Conservation (phyloP, 257 asterid genomes). For the Nicotiana knightiana region DNA sequence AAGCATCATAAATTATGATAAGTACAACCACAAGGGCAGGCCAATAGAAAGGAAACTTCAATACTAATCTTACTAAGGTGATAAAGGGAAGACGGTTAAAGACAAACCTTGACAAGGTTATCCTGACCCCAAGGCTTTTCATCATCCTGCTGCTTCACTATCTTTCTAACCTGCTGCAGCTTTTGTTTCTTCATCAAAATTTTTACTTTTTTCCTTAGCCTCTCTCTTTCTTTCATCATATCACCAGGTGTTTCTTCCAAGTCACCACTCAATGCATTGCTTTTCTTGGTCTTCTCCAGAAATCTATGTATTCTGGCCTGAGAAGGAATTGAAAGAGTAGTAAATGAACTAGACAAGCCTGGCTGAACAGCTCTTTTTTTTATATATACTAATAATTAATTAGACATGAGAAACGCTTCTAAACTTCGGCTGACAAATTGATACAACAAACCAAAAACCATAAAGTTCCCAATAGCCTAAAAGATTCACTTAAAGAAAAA, state of each 20-base stretch:
- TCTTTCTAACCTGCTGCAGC: constrained; percentile 53
- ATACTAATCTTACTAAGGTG: neutral
- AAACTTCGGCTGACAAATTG: neutral
- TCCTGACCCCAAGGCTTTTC: constrained; percentile 85
- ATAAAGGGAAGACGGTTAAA: neutral
- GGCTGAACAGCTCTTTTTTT: neutral
- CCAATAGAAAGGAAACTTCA: neutral
- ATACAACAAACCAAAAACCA: neutral
- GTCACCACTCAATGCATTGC: constrained; percentile 52
- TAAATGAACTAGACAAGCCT: constrained; percentile 6
- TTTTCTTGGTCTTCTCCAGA: constrained; percentile 69
- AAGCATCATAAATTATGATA: neutral
- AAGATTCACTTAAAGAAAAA: neutral
- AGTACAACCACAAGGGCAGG: neutral
- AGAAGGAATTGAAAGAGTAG: constrained; percentile 17
- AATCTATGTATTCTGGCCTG: constrained; percentile 84
- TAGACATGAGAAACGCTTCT: neutral
- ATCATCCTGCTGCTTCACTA: constrained; percentile 62
- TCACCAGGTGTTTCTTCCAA: constrained; percentile 48
- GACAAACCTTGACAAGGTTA: constrained; percentile 67
- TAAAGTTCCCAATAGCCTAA: constrained; percentile 1
- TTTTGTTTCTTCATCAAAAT: constrained; percentile 74
- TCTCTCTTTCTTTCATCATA: constrained; percentile 43
- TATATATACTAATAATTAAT: neutral
- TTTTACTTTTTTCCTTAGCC: constrained; percentile 58